Evolutionary conservation across 139 green algal species (phyloP).

Genomic region (Ulvella scutata): DNA sequence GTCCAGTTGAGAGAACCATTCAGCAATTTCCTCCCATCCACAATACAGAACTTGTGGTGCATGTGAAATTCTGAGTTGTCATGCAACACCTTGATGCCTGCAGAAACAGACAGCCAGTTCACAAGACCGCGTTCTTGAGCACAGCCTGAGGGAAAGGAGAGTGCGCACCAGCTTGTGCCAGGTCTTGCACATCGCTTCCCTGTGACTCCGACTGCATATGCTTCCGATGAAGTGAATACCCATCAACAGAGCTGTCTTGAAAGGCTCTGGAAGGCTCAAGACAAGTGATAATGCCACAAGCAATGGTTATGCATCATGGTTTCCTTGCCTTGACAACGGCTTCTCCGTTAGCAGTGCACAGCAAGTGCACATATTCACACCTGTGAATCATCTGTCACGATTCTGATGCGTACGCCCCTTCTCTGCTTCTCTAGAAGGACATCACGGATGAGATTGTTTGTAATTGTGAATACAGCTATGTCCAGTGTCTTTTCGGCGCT

Average conservation of each 20-base stretch:
- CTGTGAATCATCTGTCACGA: constrained; percentile 47
- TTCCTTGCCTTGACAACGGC: no score
- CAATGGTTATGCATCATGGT: no score
- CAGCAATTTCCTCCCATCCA: constrained; percentile 24
- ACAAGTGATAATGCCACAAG: no score
- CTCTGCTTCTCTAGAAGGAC: constrained; percentile 19
- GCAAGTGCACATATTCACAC: background rate
- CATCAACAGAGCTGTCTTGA: constrained; percentile 5
- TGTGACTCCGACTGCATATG: constrained; percentile 9
- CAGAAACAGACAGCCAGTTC: background rate
- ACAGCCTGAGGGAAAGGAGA: no score
- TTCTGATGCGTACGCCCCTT: constrained; percentile 28
- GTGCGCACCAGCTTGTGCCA: constrained; percentile 9
- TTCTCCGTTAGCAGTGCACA: no score
- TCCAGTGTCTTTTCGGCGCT: constrained; percentile 16
- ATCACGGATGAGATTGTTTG: constrained; percentile 37
- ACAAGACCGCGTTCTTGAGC: no score
- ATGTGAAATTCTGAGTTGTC: constrained; percentile 20
- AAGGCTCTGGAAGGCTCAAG: constrained; percentile 4
- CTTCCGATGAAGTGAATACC: background rate
- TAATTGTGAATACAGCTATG: constrained; percentile 47
- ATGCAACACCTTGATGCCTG: constrained; percentile 7
- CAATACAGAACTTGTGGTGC: constrained; percentile 45
- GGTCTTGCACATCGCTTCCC: constrained; percentile 19
- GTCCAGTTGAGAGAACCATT: constrained; percentile 48